Evolutionary conservation across 192 early-diverging fungal species (phyloP).

Genomic region (Podila epigama): DNA sequence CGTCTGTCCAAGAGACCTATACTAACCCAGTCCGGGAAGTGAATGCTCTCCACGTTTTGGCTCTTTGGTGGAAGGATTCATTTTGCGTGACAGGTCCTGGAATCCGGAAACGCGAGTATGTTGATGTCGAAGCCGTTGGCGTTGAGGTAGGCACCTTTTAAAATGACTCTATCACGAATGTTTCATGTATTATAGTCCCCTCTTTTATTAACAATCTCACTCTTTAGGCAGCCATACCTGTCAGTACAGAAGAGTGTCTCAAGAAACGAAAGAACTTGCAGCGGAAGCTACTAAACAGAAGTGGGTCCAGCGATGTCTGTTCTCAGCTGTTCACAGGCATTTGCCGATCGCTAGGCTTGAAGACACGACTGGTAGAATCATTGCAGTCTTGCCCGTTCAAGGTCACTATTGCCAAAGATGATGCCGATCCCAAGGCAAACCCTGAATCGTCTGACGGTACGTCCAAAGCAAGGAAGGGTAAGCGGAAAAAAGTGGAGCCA

Average conservation of each 20-base stretch:
- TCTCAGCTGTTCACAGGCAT: constrained; percentile 50
- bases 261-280: constrained; percentile 33
- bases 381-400: constrained; percentile 72
- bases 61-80: constrained; percentile 49
- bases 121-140: constrained; percentile 18
- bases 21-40: constrained; percentile 17
- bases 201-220: neutral
- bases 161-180: neutral
- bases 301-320: constrained; percentile 56
- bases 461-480: constrained; percentile 1
- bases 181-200: neutral
- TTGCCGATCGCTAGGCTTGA: constrained; percentile 58
- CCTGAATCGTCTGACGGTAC: neutral
- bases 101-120: constrained; percentile 26
- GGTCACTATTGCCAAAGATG: constrained; percentile 37
- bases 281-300: constrained; percentile 18
- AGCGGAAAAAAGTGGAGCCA: constrained; percentile 27
- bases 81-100: constrained; percentile 49
- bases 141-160: neutral
- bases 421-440: constrained; percentile 17
- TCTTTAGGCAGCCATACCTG: constrained; percentile 26
- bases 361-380: constrained; percentile 69
- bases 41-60: constrained; percentile 42
- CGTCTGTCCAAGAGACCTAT: constrained; percentile 7
- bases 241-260: constrained; percentile 21